Evolutionary conservation across 176 grass and related monocot species (phyloP).

Genomic region (Carex myosuroides): DNA sequence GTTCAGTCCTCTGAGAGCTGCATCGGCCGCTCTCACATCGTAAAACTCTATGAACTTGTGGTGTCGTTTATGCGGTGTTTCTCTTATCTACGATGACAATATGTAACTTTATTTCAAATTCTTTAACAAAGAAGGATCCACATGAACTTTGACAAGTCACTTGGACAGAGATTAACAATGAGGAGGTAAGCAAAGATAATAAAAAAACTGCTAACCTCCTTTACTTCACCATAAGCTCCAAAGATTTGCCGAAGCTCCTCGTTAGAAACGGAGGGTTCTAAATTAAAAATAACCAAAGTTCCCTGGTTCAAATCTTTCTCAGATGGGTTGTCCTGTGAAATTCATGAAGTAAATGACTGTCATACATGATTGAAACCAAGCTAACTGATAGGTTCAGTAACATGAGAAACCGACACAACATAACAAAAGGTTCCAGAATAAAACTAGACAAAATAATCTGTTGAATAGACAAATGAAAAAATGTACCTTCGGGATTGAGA

Average conservation of each 20-base stretch:
- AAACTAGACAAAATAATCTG: slow-evolving; percentile 1
- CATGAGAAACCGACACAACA: slow-evolving; percentile 20
- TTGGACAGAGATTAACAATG: background rate
- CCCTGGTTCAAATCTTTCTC: slow-evolving; percentile 99
- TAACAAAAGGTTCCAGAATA: background rate
- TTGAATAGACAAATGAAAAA: background rate
- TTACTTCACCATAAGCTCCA: slow-evolving; percentile 85
- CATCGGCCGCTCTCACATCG: slow-evolving; percentile 86
- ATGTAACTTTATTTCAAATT: slow-evolving; percentile 21
- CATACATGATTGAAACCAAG: background rate
- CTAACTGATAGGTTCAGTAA: background rate
- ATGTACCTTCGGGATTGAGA: slow-evolving; percentile 83
- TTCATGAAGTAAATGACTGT: background rate
- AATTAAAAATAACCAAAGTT: slow-evolving; percentile 90
- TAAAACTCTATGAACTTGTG: slow-evolving; percentile 99
- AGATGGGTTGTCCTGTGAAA: slow-evolving; percentile 76
- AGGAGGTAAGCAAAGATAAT: background rate
- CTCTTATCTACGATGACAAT: slow-evolving; percentile 58
- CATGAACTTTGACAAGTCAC: background rate
- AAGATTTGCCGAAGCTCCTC: slow-evolving; percentile 79
- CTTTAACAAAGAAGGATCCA: background rate
- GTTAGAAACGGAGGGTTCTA: slow-evolving; percentile 84
- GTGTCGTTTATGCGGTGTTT: slow-evolving; percentile 93
- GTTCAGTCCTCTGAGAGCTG: slow-evolving; percentile 81
- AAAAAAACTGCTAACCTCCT: slow-evolving; percentile 47